Percentiles rank a stretch among this genome's conserved stretches.
Conservation (phyloP, 345 rosid species). For the Camelina sativa region DNA sequence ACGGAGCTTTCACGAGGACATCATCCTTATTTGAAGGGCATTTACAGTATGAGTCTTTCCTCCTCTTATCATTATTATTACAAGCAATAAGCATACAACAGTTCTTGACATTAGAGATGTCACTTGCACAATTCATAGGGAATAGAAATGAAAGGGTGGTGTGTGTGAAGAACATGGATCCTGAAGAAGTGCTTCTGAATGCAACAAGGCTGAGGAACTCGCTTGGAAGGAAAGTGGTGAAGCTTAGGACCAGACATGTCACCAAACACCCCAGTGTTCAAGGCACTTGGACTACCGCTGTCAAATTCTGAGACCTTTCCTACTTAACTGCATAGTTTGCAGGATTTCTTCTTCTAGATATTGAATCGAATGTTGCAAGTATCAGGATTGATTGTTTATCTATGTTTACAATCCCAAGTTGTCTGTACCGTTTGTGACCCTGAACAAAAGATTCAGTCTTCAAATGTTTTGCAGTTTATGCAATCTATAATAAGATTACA, state of each 20-base stretch:
- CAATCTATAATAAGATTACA: slow-evolving; percentile 27
- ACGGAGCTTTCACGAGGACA: slow-evolving; percentile 80
- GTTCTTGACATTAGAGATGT: slow-evolving; percentile 11
- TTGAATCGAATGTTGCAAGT: not conserved
- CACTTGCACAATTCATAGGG: slow-evolving; percentile 44
- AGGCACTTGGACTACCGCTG: slow-evolving; percentile 84
- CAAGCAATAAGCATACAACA: not conserved
- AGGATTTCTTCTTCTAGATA: not conserved
- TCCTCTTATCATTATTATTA: not conserved
- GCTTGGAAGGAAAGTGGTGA: slow-evolving; percentile 80
- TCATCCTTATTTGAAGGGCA: slow-evolving; percentile 81
- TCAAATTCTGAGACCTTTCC: slow-evolving; percentile 51
- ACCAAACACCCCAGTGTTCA: slow-evolving; percentile 86
- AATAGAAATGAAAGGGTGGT: slow-evolving; percentile 80
- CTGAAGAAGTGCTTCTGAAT: slow-evolving; percentile 63
- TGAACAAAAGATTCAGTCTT: slow-evolving; percentile 5
- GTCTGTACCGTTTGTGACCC: slow-evolving; percentile 8
- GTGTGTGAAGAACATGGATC: slow-evolving; percentile 82
- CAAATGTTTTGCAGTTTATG: slow-evolving; percentile 20
- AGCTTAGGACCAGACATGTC: slow-evolving; percentile 76
- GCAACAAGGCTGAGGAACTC: slow-evolving; percentile 81
- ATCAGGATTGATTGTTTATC: not conserved
- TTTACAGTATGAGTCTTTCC: slow-evolving; percentile 60
- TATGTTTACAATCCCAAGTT: too few species aligned
- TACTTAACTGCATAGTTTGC: not conserved